Evolutionary conservation across 1,139 yeast species (phyloP).

Genomic region (Lodderomyces orthopsilosis): DNA sequence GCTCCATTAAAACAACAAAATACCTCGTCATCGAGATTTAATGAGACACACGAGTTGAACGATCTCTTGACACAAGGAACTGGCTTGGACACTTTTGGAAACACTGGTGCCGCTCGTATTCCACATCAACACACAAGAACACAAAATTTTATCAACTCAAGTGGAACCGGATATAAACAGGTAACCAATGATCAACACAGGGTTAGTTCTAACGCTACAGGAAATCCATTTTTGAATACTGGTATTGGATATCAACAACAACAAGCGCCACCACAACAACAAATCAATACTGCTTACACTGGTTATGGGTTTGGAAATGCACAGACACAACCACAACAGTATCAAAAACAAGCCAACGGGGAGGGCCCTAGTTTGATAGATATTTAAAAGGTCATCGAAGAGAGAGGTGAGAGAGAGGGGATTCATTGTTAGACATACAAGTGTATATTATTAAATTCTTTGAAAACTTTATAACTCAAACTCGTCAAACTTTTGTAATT

Average conservation of each 20-base stretch:
- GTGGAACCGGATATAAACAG: slow-evolving; percentile 78
- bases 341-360: slow-evolving; percentile 27
- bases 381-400: too few relatives aligned
- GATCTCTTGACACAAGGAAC: slow-evolving; percentile 80
- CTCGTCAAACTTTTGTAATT: slow-evolving; percentile 25
- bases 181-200: slow-evolving; percentile 35
- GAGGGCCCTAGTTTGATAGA: slow-evolving; percentile 52
- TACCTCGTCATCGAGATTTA: slow-evolving; percentile 39
- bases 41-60: slow-evolving; percentile 72
- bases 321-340: slow-evolving; percentile 32
- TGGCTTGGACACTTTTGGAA: slow-evolving; percentile 94
- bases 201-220: slow-evolving; percentile 44
- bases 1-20: slow-evolving; percentile 20
- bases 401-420: slow-evolving; percentile 5
- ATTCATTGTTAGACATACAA: not conserved
- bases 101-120: slow-evolving; percentile 82
- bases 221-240: slow-evolving; percentile 73
- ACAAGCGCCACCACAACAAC: slow-evolving; percentile 30
- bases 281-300: slow-evolving; percentile 52
- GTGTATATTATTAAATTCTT: slow-evolving; percentile 1
- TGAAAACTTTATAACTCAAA: slow-evolving; percentile 18
- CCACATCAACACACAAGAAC: slow-evolving; percentile 93
- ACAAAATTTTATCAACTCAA: slow-evolving; percentile 76
- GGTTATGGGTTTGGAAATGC: slow-evolving; percentile 92
- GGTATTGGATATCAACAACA: slow-evolving; percentile 74